Conservation (phyloP, 2,329 filamentous ascomycete genomes). For the Orbilia oligospora region DNA sequence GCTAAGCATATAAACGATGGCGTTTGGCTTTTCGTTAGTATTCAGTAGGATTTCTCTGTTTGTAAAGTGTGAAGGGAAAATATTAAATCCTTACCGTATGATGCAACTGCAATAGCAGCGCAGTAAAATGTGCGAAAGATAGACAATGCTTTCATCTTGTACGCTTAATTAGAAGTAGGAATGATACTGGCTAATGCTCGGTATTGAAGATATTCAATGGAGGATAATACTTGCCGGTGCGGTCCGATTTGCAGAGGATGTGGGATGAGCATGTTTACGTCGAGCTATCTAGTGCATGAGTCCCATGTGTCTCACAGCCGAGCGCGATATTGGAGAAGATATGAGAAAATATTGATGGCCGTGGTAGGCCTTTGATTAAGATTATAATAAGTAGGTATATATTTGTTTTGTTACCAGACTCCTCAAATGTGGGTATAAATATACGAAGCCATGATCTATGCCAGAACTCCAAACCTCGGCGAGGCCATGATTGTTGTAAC, state of each 20-base stretch:
- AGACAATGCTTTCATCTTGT: neutral
- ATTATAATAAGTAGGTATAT: too few relatives aligned
- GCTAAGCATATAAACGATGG: neutral
- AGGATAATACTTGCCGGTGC: too few relatives aligned
- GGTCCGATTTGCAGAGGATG: neutral
- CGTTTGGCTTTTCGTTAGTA: too few relatives aligned
- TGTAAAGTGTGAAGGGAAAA: too few relatives aligned
- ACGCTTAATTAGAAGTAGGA: neutral
- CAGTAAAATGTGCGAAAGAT: neutral
- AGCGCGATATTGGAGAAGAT: constrained; percentile 3
- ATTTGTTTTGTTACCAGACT: too few relatives aligned
- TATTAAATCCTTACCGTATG: neutral
- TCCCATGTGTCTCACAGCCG: neutral
- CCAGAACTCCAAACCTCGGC: constrained; percentile 33
- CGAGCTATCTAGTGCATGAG: too few relatives aligned
- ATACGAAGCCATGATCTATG: neutral
- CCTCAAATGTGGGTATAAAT: too few relatives aligned
- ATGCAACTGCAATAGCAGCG: neutral
- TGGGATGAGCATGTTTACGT: neutral
- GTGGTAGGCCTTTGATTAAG: neutral
- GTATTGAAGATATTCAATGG: too few relatives aligned
- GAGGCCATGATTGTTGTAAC: constrained; percentile 29
- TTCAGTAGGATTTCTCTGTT: too few relatives aligned
- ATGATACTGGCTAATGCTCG: too few relatives aligned
- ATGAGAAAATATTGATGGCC: constrained; percentile 11